Evolutionary conservation across 2,329 filamentous ascomycete species (phyloP), one percentile per base, ranked within the genome.

Genomic region (Trichoderma polysporum): DNA sequence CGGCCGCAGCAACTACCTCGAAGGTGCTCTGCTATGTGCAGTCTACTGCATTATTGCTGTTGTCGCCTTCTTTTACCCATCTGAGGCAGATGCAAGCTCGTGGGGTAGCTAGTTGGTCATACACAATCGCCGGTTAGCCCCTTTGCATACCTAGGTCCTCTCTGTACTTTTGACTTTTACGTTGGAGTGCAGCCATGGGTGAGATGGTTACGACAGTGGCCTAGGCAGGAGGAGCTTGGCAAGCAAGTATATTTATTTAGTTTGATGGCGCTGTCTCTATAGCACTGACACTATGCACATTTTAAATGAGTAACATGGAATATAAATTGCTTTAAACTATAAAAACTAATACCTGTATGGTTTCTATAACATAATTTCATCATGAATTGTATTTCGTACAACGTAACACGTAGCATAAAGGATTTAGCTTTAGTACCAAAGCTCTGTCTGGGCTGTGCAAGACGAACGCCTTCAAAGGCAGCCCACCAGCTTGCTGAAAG

Each of bases 1-100:
- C 74, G 92, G 92, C 12, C 86, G 93, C 76, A 93, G 90, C 76
- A 96, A 96, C 75, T 96, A 95, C 73, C 86, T 96, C 13, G 92
- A 96, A 79, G 92, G 92, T 15, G 89, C 89, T 1, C 76, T 91
- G 49, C 76, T 91, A 31, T 88, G 87, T 70, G 85, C 88, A 0
- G 87, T 88, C 3, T 91, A 91, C 74, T 79, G 91, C 58, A 91
- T 91, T 68, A 91, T 91, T 70, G 84, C 83, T 1, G 82, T 90
- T 1, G 86, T 88, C 8, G 88, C 89, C 0, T 90, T 89, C 73
- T 91, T 88, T 74, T 91, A 90, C 68, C 89, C 89, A 0, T 79
- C 81, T 39, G 80, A 78, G 2, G 71, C 76, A 2, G 80, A 87
- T 15, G 81, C 83, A 4, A 87, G 82, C 66, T 75, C 70, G 8